Evolutionary conservation across 305 asterid species (phyloP).

Genomic region (Ilex paraguariensis): DNA sequence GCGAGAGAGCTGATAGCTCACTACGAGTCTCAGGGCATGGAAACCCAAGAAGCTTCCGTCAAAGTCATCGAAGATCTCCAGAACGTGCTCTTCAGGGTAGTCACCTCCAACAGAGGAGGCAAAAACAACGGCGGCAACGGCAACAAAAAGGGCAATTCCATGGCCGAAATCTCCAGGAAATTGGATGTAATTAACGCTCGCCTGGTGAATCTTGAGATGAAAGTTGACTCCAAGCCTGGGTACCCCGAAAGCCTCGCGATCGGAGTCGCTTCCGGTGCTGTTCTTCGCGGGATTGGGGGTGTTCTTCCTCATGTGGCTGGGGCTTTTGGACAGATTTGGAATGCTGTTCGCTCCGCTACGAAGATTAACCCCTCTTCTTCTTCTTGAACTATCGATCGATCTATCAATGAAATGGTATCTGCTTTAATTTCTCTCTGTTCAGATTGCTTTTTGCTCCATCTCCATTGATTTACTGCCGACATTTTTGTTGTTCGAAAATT

Average conservation of each 20-base stretch:
- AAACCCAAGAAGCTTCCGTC: constrained; percentile 65
- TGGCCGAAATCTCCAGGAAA: constrained; percentile 37
- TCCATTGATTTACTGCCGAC: too few relatives aligned
- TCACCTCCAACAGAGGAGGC: constrained; percentile 19
- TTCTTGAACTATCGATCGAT: too few relatives aligned
- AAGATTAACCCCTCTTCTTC: too few relatives aligned
- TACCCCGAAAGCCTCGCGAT: constrained; percentile 58
- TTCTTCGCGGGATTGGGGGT: constrained; percentile 12
- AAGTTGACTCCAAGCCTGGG: constrained; percentile 80
- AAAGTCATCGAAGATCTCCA: constrained; percentile 83
- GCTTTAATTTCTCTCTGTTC: too few relatives aligned
- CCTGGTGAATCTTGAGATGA: constrained; percentile 53
- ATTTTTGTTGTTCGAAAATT: too few relatives aligned
- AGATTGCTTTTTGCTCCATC: too few relatives aligned
- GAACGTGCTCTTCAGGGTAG: constrained; percentile 53
- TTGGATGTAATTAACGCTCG: constrained; percentile 66
- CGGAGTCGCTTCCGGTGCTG: constrained; percentile 60
- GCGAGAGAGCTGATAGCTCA: constrained; percentile 66
- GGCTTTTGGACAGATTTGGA: constrained; percentile 50
- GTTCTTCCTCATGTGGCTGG: constrained; percentile 34
- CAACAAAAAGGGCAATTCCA: constrained; percentile 13
- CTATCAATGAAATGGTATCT: too few relatives aligned
- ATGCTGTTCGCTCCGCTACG: constrained; percentile 43
- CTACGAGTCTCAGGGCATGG: constrained; percentile 74
- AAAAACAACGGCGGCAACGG: constrained; percentile 15